Evolutionary conservation across 257 asterid species (phyloP).

Genomic region (Buddleja alternifolia): DNA sequence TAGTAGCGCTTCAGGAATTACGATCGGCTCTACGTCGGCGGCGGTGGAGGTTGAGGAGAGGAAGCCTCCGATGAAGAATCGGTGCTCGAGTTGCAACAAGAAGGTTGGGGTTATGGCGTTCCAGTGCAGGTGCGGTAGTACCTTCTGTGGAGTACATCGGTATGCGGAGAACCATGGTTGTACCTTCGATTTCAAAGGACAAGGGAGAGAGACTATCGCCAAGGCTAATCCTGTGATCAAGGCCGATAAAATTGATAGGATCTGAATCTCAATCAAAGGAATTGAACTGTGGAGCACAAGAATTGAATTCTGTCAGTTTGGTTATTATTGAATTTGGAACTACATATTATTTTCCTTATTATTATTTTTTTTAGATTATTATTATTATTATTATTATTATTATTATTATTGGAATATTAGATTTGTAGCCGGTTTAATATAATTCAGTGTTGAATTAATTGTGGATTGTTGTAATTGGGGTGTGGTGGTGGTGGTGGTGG

Average conservation of each 20-base stretch:
- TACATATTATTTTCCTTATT: background rate
- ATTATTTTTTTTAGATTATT: background rate
- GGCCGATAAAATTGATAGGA: constrained; percentile 43
- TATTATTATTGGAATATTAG: background rate
- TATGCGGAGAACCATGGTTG: constrained; percentile 57
- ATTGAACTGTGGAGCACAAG: too few relatives aligned
- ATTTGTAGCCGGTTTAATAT: background rate
- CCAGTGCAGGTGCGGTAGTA: constrained; percentile 50
- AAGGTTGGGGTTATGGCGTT: constrained; percentile 51
- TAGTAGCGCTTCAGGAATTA: background rate
- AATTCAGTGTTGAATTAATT: background rate
- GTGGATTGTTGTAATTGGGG: background rate
- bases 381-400: background rate
- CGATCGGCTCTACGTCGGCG: constrained; percentile 6
- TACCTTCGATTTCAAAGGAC: constrained; percentile 46
- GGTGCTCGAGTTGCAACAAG: constrained; percentile 49
- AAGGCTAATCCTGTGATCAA: constrained; percentile 54
- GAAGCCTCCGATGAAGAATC: constrained; percentile 20
- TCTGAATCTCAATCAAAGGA: constrained; percentile 3
- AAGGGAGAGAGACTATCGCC: constrained; percentile 39
- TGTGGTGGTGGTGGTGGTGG: background rate
- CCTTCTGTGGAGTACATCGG: constrained; percentile 55
- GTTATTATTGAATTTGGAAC: background rate
- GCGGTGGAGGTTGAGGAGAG: background rate
- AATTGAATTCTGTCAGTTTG: background rate